These are phyloP conservation scores for Kondoa malvinella DNA, from an alignment of 768 basidiomycete genomes.

Conservation along the genomic window DNA sequence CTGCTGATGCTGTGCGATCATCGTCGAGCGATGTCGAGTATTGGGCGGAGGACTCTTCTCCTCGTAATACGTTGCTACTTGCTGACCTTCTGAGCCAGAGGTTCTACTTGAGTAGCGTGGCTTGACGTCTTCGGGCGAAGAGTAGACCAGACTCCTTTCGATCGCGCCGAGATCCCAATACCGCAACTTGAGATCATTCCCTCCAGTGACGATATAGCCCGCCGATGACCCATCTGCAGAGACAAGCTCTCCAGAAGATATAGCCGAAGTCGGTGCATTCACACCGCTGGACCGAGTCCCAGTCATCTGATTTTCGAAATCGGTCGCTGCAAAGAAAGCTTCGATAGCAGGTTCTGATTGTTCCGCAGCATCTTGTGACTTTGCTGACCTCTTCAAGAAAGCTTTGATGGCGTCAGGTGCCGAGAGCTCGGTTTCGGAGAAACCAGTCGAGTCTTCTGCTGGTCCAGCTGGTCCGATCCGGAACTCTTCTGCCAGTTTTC, in stretches of 20 bases:
- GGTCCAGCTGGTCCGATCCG: conserved; percentile 33
- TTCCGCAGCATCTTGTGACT: background rate
- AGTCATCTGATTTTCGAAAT: background rate
- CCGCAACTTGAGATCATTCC: conserved; percentile 71
- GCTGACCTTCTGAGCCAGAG: conserved; percentile 43
- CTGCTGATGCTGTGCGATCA: conserved; percentile 68
- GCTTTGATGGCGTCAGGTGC: conserved; percentile 24
- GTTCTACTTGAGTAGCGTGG: conserved; percentile 43
- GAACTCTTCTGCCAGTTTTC: conserved; percentile 61
- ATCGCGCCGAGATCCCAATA: conserved; percentile 68
- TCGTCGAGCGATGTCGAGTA: conserved; percentile 42
- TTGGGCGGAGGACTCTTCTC: conserved; percentile 5
- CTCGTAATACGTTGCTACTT: conserved; percentile 28
- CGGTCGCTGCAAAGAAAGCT: conserved; percentile 6
- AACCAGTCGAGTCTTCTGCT: background rate
- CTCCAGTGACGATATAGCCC: conserved; percentile 75
- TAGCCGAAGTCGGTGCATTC: background rate
- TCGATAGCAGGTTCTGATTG: background rate
- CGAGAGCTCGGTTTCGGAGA: conserved; percentile 18
- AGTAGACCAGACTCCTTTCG: conserved; percentile 59
- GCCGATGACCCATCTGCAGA: conserved; percentile 34
- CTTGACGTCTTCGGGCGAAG: conserved; percentile 54
- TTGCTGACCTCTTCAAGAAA: conserved; percentile 16
- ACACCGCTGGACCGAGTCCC: background rate
- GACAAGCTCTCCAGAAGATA: conserved; percentile 11